phyloP scores from a whole-genome alignment of 2,329 filamentous ascomycete species.

The Metarhizium anisopliae region DNA sequence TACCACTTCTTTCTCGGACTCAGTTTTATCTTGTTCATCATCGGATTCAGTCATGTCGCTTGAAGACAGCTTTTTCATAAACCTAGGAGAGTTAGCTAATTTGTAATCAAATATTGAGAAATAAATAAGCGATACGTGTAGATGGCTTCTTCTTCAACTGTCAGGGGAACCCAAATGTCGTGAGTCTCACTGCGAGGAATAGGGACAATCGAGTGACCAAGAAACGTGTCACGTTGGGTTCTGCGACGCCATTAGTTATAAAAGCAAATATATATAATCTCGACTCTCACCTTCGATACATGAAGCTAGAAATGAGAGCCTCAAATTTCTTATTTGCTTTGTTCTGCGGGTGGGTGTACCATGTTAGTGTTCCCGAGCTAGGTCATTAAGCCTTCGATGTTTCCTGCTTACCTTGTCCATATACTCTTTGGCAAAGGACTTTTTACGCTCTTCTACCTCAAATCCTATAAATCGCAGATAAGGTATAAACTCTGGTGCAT shows the following conservation, averaged over 20 bases:
- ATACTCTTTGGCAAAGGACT: constrained; percentile 6
- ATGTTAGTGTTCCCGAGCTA: not conserved
- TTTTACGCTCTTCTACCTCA: constrained; percentile 1
- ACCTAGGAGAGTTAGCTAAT: not conserved
- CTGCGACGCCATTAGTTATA: constrained; percentile 8
- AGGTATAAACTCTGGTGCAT: constrained; percentile 23
- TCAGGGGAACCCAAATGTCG: constrained; percentile 16
- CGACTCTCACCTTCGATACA: constrained; percentile 18
- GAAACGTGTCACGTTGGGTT: constrained; percentile 17
- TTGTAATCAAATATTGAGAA: not conserved
- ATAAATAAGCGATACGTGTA: constrained; percentile 12
- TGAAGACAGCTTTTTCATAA: not conserved
- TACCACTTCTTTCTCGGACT: not conserved
- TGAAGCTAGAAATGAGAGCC: constrained; percentile 12
- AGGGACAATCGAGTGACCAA: constrained; percentile 16
- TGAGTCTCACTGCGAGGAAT: constrained; percentile 10
- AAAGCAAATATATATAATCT: not conserved
- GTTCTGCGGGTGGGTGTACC: constrained; percentile 1
- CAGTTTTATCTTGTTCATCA: not conserved
- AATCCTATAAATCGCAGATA: constrained; percentile 24
- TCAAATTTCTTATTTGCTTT: constrained; percentile 11
- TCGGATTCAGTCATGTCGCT: not conserved
- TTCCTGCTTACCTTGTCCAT: constrained; percentile 8
- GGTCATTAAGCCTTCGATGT: not conserved
- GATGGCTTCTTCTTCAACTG: constrained; percentile 16